Evolutionary conservation across 2,329 filamentous ascomycete species (phyloP), one percentile per base, ranked within the genome.

Genomic region (Triangularia setosa): DNA sequence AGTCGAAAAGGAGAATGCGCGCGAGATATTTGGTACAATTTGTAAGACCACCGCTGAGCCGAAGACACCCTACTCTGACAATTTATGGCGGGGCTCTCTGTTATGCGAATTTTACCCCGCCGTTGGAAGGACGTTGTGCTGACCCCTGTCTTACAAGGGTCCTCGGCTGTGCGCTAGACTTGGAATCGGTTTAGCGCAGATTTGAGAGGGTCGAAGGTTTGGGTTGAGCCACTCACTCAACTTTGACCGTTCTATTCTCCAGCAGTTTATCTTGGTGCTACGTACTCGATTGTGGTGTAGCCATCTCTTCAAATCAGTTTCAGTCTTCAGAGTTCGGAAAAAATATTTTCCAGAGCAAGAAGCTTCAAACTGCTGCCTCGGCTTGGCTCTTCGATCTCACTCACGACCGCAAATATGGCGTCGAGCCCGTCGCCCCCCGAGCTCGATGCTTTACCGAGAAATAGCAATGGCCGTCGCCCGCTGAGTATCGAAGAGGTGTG

Each of bases 401-500:
- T 48, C 40, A 48, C 40, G 8, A 18, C 40, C 40, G 40, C 40
- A 48, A 24, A 9, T 21, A 68, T 66, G 63, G 48, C 62, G 2
- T 66, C 66, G 2, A 30, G 40, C 7, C 11, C 24, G 23, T 4
- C 58, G 18, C 62, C 62, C 28, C 18, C 63, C 30, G 64, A 64
- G 25, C 55, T 58, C 57, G 64, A 59, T 11, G 44, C 57, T 25
- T 12, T 30, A 25, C 28, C 58, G 2, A 44, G 25, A 4, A 25
- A 55, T 12, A 21, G 56, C 0, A 54, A 64, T 23, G 53, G 55
- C 16, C 62, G 40, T 1, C 70, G 65, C 12, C 58, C 69, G 8
- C 30, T 68, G 73, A 83, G 83, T 40, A 86, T 88, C 71, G 87
- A 89, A 75, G 87, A 89, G 76, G 80, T 86, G 65, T 83, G 80